Base-by-base conservation (phyloP, 257 asterid species). In the Salvia hispanica region DNA sequence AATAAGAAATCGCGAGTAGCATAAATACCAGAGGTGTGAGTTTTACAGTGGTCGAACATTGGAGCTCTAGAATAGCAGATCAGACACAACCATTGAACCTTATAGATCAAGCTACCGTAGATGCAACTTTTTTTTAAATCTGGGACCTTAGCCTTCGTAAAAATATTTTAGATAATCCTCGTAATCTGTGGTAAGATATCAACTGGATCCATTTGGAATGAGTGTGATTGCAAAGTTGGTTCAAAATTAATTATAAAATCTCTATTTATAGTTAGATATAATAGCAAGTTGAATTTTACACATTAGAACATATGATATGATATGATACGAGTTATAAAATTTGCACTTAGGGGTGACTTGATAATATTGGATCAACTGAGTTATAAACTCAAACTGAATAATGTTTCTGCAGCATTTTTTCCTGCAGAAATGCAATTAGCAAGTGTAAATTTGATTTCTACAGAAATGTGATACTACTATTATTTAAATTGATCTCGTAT, bases 41-140 rank as follows among this genome's bases (percentile, higher is more conserved):
- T 51, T 37, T 66, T 54, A 9, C 34, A 3, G 25, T 47, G 13
- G 54, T 44, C 15, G 37, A 34, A 65, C 39, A 11, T 62, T 54
- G 69, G 48, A 55, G 25, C 21, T 25, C 11, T 60, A 14, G 62
- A 16, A 50, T 59, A 58, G 58, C 58, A 59, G 69, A 66, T 12
- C 51, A 39, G 53, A 42, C 69, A 37, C 55, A 21, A 66, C 13
- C 40, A 40, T 4, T 14, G 65, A 57, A n/a, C 60, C 40, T n/a
- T 31, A n/a, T 63, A 46, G 14, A 51, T 9, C 37, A 16, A 62
- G n/a, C 13, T 12, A n/a, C 10, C 15, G 50, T 36, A 60, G 48
- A 64, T 50, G 39, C 11, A 50, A 65, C 31, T 25, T 14, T 36
- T 15, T 51, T 12, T 0, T 10, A 11, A 9, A 40, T 12, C 63